phyloP scores from a whole-genome alignment of 164 flowering plant genomes.

The Tetrastigma voinierianum region DNA sequence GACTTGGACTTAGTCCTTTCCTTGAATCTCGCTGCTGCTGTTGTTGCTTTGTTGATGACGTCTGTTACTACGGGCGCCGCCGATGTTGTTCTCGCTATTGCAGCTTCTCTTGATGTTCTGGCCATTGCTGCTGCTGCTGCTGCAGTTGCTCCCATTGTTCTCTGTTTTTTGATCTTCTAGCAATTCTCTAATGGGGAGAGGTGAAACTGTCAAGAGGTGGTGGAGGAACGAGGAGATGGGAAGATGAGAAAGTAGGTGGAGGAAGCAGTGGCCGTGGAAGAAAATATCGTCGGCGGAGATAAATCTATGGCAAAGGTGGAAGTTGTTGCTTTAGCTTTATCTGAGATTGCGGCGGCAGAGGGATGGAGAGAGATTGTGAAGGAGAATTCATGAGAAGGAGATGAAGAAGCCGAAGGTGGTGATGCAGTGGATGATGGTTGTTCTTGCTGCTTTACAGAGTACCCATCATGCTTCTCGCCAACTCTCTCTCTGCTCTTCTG shows the following conservation, averaged over 20 bases:
- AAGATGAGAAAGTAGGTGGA: conserved; percentile 70
- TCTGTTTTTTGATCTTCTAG: conserved; percentile 19
- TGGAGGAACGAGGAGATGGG: conserved; percentile 76
- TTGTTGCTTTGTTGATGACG: neutral
- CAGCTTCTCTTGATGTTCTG: neutral
- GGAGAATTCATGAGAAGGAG: conserved; percentile 94
- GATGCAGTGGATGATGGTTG: conserved; percentile 17
- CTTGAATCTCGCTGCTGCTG: conserved; percentile 13
- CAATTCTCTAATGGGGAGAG: conserved; percentile 48
- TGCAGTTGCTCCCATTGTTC: conserved; percentile 6
- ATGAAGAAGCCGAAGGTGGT: conserved; percentile 60
- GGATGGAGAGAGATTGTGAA: conserved; percentile 74
- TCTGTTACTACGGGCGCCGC: neutral
- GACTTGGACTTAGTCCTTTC: conserved; percentile 54
- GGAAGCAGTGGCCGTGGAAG: conserved; percentile 96
- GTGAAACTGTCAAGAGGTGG: conserved; percentile 64
- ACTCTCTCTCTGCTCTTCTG: conserved; percentile 16
- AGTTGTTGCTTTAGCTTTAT: conserved; percentile 18
- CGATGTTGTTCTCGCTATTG: conserved; percentile 2
- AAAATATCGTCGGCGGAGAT: conserved; percentile 87
- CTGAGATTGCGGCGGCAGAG: conserved; percentile 21
- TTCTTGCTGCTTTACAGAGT: conserved; percentile 3
- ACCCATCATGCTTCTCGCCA: conserved; percentile 11
- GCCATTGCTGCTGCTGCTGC: conserved; percentile 4
- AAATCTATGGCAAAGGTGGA: conserved; percentile 56